Conservation (phyloP, 805 yeast genomes). For the Scheffersomyces ergatensis region DNA sequence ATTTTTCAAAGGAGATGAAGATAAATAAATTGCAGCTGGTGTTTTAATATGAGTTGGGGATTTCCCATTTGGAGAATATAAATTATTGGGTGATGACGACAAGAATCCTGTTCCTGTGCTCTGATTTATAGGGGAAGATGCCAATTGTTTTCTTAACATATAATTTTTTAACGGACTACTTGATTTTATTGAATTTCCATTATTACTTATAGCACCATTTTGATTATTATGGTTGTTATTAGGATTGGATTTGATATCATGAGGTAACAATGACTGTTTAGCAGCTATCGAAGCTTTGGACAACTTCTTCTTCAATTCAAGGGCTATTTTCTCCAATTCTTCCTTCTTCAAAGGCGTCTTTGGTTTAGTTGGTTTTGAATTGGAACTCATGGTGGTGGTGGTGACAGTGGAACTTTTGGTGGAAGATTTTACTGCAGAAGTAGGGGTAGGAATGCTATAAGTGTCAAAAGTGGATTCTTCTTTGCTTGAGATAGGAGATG, state of each 20-base stretch:
- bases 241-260: background rate
- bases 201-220: conserved; percentile 10
- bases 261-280: conserved; percentile 27
- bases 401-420: background rate
- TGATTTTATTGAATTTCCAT: conserved; percentile 12
- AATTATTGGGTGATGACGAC: conserved; percentile 24
- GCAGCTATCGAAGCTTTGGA: conserved; percentile 45
- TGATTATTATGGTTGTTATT: conserved; percentile 1
- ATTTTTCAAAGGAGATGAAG: conserved; percentile 33
- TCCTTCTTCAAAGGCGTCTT: conserved; percentile 42
- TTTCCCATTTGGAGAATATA: conserved; percentile 38
- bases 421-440: too few species aligned
- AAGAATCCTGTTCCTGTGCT: conserved; percentile 10
- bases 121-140: conserved; percentile 4
- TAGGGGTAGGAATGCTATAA: too few species aligned
- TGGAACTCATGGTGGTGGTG: background rate
- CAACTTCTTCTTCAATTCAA: conserved; percentile 38
- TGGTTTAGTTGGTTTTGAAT: conserved; percentile 5
- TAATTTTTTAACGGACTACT: conserved; percentile 31
- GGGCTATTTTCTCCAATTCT: conserved; percentile 43
- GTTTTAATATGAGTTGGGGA: conserved; percentile 40
- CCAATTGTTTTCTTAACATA: conserved; percentile 17
- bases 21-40: conserved; percentile 31
- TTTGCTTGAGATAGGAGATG: background rate
- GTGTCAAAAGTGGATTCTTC: background rate